Percentiles rank a stretch among this genome's conserved stretches.
Conservation (phyloP, 2,329 filamentous ascomycete species). For the Diaporthe helianthi region DNA sequence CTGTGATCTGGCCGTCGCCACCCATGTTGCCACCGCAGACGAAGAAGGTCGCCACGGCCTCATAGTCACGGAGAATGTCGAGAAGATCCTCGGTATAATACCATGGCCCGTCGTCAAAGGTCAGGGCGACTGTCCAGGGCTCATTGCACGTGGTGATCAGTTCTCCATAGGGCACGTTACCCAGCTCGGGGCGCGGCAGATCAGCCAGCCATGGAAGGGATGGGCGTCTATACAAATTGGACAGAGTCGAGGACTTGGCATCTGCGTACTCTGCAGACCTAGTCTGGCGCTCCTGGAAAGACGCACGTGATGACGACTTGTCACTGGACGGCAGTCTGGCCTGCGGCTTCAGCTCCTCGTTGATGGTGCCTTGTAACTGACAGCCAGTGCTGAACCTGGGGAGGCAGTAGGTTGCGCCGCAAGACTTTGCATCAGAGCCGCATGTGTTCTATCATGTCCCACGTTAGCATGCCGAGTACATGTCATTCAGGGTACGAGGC, state of each 20-base stretch:
- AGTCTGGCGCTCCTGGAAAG: not conserved
- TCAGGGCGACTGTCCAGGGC: conserved; percentile 68
- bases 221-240: not conserved
- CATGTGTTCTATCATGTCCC: not conserved
- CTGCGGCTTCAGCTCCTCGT: not conserved
- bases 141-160: conserved; percentile 63
- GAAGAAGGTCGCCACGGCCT: conserved; percentile 73
- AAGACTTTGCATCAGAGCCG: conserved; percentile 13
- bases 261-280: not conserved
- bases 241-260: not conserved
- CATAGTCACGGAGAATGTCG: conserved; percentile 64
- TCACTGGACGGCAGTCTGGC: not conserved
- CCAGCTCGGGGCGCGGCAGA: conserved; percentile 59
- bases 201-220: conserved; percentile 38
- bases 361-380: conserved; percentile 7
- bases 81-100: conserved; percentile 67
- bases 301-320: not conserved
- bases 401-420: conserved; percentile 11
- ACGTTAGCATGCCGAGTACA: not conserved
- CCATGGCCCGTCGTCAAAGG: conserved; percentile 72
- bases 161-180: conserved; percentile 61
- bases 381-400: conserved; percentile 29
- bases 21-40: conserved; percentile 61
- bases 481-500: not conserved
- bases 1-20: conserved; percentile 29